These are phyloP conservation scores for Diaporthe citri DNA, from an alignment of 2,329 filamentous ascomycete genomes.

Conservation along the genomic window DNA sequence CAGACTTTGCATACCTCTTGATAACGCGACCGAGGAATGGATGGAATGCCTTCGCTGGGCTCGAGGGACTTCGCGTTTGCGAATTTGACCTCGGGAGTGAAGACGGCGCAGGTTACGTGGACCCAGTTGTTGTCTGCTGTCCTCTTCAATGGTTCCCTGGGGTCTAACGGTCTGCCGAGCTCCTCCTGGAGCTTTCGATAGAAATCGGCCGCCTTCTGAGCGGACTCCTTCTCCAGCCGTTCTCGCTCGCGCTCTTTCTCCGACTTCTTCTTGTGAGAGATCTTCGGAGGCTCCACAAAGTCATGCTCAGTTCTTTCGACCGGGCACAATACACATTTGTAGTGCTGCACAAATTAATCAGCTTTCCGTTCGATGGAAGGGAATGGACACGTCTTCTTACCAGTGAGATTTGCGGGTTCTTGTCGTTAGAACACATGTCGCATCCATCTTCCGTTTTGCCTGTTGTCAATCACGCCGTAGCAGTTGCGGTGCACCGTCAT, in stretches of 20 bases:
- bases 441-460: slow-evolving; percentile 88
- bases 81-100: slow-evolving; percentile 93
- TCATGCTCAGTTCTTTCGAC: slow-evolving; percentile 85
- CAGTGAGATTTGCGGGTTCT: slow-evolving; percentile 91
- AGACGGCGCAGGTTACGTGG: slow-evolving; percentile 92
- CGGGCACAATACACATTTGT: slow-evolving; percentile 93
- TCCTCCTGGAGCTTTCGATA: slow-evolving; percentile 88
- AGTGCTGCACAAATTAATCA: slow-evolving; percentile 67
- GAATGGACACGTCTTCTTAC: slow-evolving; percentile 63
- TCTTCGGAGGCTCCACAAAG: slow-evolving; percentile 84
- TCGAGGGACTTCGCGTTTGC: slow-evolving; percentile 85
- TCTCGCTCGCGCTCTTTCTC: slow-evolving; percentile 94
- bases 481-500: slow-evolving; percentile 92
- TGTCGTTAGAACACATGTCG: slow-evolving; percentile 96
- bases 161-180: slow-evolving; percentile 83
- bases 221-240: slow-evolving; percentile 84
- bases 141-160: slow-evolving; percentile 91
- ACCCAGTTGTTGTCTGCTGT: slow-evolving; percentile 99
- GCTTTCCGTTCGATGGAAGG: neutral
- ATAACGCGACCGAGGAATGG: slow-evolving; percentile 80
- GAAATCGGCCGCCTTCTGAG: slow-evolving; percentile 81
- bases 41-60: slow-evolving; percentile 89
- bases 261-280: slow-evolving; percentile 86
- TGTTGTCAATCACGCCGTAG: slow-evolving; percentile 84
- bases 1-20: slow-evolving; percentile 87